A percentile compares a stretch with the other conserved stretches of the same genome.
phyloP scores from a whole-genome alignment of 148 eudicot genomes.

The Silene conica region DNA sequence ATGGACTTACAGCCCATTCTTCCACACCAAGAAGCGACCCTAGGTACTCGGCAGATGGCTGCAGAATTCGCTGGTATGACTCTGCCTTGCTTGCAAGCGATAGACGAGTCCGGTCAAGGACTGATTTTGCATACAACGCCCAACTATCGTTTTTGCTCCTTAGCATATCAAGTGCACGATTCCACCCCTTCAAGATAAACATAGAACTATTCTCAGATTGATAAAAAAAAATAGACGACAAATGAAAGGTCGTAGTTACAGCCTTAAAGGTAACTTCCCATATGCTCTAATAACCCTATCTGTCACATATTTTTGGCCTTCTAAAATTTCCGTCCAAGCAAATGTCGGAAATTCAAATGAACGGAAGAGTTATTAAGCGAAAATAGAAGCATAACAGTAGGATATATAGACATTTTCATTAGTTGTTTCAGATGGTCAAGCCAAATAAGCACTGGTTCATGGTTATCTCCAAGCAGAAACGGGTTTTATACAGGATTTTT shows the following conservation, averaged over 20 bases:
- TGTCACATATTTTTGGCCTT: not conserved
- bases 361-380: not conserved
- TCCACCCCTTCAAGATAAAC: conserved; percentile 66
- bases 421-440: not conserved
- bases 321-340: not conserved
- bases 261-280: no score
- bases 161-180: conserved; percentile 59
- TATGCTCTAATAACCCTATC: not conserved
- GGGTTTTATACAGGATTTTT: not conserved
- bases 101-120: conserved; percentile 91
- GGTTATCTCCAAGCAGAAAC: not conserved
- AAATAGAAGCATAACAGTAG: not conserved
- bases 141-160: conserved; percentile 57
- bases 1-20: conserved; percentile 81
- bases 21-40: conserved; percentile 90
- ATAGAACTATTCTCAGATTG: not conserved
- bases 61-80: conserved; percentile 70
- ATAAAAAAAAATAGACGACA: not conserved
- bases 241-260: not conserved
- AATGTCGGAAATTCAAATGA: not conserved
- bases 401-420: not conserved
- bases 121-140: conserved; percentile 95
- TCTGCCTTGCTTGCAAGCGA: conserved; percentile 90
- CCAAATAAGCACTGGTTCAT: not conserved
- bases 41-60: conserved; percentile 95